Conservation (phyloP, 2,329 filamentous ascomycete species). For the Botryosphaeria agaves region DNA sequence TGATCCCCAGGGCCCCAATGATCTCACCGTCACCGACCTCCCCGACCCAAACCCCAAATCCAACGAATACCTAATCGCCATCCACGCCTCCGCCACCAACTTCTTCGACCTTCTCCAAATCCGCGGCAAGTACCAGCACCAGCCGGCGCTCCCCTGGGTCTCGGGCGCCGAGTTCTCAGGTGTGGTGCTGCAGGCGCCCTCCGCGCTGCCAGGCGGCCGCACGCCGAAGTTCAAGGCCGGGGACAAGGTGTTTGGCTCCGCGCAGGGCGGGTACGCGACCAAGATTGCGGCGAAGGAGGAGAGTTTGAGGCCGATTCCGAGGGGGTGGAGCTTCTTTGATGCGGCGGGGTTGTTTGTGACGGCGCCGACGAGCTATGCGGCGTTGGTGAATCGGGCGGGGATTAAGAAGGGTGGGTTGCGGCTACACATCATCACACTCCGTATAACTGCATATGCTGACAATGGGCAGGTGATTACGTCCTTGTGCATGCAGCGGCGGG, state of each 20-base stretch:
- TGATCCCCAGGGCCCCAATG: conserved; percentile 48
- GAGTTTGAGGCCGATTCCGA: conserved; percentile 54
- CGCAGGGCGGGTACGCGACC: conserved; percentile 74
- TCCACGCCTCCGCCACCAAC: conserved; percentile 78
- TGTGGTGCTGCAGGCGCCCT: conserved; percentile 50
- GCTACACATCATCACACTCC: neutral
- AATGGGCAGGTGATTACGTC: conserved; percentile 54
- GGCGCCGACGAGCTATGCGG: conserved; percentile 76
- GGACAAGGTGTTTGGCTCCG: conserved; percentile 70
- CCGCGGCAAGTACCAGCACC: conserved; percentile 86
- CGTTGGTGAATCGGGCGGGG: conserved; percentile 58
- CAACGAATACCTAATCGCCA: conserved; percentile 69
- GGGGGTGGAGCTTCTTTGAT: conserved; percentile 68
- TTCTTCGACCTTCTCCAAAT: conserved; percentile 97
- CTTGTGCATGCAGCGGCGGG: conserved; percentile 86
- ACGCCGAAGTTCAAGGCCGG: conserved; percentile 53
- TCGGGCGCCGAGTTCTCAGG: conserved; percentile 80
- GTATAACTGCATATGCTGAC: neutral
- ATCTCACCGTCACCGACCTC: conserved; percentile 58
- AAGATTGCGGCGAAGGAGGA: conserved; percentile 51
- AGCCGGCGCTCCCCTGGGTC: conserved; percentile 77
- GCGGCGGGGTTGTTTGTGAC: conserved; percentile 85
- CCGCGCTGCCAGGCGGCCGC: conserved; percentile 15
- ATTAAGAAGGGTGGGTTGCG: conserved; percentile 41
- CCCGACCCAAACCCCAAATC: conserved; percentile 55